These are phyloP conservation scores for Aristolochia fimbriata DNA, from an alignment of 164 flowering plant genomes.

Conservation along the genomic window DNA sequence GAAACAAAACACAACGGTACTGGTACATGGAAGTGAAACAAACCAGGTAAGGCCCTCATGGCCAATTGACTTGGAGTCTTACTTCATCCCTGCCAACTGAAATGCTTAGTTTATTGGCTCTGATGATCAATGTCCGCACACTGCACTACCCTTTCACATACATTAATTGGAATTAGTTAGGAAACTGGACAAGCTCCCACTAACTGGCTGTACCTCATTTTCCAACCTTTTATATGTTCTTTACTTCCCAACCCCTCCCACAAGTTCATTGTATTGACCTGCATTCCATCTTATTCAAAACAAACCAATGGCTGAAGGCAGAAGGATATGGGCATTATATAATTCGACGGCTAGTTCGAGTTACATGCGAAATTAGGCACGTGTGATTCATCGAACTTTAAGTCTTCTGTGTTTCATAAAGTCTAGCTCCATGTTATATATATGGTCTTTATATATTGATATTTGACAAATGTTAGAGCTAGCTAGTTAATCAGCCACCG, in stretches of 20 bases:
- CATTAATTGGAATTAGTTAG: conserved; percentile 6
- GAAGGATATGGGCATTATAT: background rate
- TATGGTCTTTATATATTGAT: too few relatives aligned
- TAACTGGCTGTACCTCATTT: background rate
- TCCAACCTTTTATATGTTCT: background rate
- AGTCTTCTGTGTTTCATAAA: too few relatives aligned
- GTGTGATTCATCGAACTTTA: too few relatives aligned
- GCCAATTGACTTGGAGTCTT: background rate
- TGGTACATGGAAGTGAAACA: background rate
- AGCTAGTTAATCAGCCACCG: too few relatives aligned
- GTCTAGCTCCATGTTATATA: too few relatives aligned
- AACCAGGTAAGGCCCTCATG: background rate
- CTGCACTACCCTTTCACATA: background rate
- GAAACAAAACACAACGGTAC: background rate
- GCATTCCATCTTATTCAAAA: background rate
- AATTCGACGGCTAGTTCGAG: too few relatives aligned
- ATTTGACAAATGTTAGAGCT: too few relatives aligned
- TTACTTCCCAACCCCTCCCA: background rate
- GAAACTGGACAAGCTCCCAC: background rate
- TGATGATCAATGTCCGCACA: too few relatives aligned
- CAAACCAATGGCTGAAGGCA: background rate
- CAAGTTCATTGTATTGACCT: conserved; percentile 3
- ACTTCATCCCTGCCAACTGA: conserved; percentile 1
- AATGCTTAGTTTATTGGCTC: background rate
- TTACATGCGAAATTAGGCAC: too few relatives aligned